Conservation (phyloP, 352 stramenopile genomes). For the Globisporangium polare region DNA sequence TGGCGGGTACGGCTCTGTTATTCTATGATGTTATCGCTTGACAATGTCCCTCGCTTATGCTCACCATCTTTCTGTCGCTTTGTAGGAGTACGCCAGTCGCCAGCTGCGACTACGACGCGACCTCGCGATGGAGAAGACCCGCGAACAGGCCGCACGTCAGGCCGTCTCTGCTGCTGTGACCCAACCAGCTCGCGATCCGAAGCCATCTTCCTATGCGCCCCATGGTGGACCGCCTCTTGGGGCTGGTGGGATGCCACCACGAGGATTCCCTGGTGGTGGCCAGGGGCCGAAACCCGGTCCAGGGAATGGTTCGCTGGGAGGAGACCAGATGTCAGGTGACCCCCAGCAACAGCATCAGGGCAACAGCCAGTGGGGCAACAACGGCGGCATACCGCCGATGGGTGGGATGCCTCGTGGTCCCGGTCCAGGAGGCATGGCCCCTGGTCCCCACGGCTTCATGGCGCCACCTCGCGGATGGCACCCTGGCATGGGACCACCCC, state of each 20-base stretch:
- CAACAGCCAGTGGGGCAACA: conserved; percentile 15
- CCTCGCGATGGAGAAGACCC: conserved; percentile 64
- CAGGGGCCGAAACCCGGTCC: conserved; percentile 1
- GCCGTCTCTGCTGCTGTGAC: conserved; percentile 53
- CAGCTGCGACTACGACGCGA: conserved; percentile 73
- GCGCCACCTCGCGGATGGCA: conserved; percentile 61
- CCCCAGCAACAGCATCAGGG: conserved; percentile 1
- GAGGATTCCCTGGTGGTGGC: conserved; percentile 9
- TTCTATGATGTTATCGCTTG: no score
- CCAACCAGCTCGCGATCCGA: conserved; percentile 28
- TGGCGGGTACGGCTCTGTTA: conserved; percentile 43
- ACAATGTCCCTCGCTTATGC: not conserved
- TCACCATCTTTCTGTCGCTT: conserved; percentile 6
- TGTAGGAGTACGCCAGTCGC: conserved; percentile 73
- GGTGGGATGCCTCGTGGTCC: conserved; percentile 18
- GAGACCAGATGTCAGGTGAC: not conserved
- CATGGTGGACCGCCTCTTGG: conserved; percentile 8
- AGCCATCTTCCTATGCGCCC: conserved; percentile 1
- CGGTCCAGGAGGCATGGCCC: conserved; percentile 11
- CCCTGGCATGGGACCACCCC: conserved; percentile 58
- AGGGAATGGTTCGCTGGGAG: conserved; percentile 2
- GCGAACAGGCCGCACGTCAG: conserved; percentile 79
- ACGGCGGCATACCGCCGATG: conserved; percentile 15
- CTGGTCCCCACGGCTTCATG: conserved; percentile 49
- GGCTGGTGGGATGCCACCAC: conserved; percentile 29